Evolutionary conservation across 2,329 filamentous ascomycete species (phyloP).

Genomic region (Claviceps humidiphila): DNA sequence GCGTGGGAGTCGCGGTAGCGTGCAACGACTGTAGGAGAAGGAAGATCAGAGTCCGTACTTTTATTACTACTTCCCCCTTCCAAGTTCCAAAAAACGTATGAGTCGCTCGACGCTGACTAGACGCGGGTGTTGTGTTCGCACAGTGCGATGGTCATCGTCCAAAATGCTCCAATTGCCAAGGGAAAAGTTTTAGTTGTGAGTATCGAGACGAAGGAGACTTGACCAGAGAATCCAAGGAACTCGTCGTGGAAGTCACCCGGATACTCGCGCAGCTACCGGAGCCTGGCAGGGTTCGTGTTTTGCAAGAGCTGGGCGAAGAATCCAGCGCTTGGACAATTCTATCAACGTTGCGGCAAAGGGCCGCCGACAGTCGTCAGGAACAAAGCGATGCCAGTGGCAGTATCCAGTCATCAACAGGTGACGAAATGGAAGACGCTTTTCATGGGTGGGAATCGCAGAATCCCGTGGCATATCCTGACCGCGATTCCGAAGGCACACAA

Average conservation of each 20-base stretch:
- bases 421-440: conserved; percentile 2
- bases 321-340: conserved; percentile 11
- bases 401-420: background rate
- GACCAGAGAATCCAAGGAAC: conserved; percentile 5
- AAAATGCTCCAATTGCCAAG: conserved; percentile 10
- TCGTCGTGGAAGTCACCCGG: conserved; percentile 12
- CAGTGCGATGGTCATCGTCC: conserved; percentile 12
- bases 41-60: conserved; percentile 12
- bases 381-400: background rate
- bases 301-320: conserved; percentile 12
- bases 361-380: background rate
- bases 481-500: background rate
- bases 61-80: no score
- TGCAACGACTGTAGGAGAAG: conserved; percentile 13
- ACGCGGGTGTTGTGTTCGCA: background rate
- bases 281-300: conserved; percentile 8
- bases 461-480: conserved; percentile 11
- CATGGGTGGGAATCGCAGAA: conserved; percentile 15
- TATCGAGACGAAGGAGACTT: conserved; percentile 9
- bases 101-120: background rate
- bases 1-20: conserved; percentile 13
- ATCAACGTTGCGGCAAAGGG: conserved; percentile 8
- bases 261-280: conserved; percentile 12
- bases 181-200: conserved; percentile 7
- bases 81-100: background rate